Percentiles rank a stretch among this genome's conserved stretches.
Conservation (phyloP, 2,329 filamentous ascomycete species). For the Neofusicoccum laricinum region DNA sequence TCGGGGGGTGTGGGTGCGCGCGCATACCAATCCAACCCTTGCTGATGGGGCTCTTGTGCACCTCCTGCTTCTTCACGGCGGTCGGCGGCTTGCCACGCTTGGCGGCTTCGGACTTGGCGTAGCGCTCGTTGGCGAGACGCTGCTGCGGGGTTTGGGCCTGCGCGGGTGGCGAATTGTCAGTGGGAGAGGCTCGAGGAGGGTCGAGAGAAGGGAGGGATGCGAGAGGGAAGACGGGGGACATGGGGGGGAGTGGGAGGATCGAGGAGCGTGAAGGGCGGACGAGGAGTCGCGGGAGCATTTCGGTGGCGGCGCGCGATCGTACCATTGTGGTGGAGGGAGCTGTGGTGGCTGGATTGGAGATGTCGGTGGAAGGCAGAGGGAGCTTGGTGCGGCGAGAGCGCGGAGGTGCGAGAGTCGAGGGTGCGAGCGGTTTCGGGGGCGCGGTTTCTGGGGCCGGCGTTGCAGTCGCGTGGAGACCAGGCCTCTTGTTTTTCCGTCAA, state of each 20-base stretch:
- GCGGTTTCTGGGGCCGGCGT: neutral
- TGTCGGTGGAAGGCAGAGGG: too few relatives aligned
- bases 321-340: neutral
- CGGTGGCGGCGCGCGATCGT: too few relatives aligned
- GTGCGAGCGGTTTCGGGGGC: neutral
- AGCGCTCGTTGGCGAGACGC: slow-evolving; percentile 76
- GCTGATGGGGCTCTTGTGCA: slow-evolving; percentile 53
- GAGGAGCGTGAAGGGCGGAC: too few relatives aligned
- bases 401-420: neutral
- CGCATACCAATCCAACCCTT: slow-evolving; percentile 59
- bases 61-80: slow-evolving; percentile 51
- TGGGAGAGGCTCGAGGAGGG: neutral
- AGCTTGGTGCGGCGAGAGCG: slow-evolving; percentile 1
- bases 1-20: neutral
- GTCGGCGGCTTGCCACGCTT: slow-evolving; percentile 66
- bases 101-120: slow-evolving; percentile 67
- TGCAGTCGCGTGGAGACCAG: neutral
- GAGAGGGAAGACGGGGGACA: neutral
- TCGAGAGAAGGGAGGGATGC: neutral
- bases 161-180: neutral
- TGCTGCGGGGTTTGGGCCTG: slow-evolving; percentile 83
- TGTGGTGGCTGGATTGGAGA: too few relatives aligned
- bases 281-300: too few relatives aligned
- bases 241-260: too few relatives aligned
- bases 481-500: too few relatives aligned